Evolutionary conservation across 495 filamentous ascomycete species (phyloP).

Genomic region (Parachaetomium inaequale): DNA sequence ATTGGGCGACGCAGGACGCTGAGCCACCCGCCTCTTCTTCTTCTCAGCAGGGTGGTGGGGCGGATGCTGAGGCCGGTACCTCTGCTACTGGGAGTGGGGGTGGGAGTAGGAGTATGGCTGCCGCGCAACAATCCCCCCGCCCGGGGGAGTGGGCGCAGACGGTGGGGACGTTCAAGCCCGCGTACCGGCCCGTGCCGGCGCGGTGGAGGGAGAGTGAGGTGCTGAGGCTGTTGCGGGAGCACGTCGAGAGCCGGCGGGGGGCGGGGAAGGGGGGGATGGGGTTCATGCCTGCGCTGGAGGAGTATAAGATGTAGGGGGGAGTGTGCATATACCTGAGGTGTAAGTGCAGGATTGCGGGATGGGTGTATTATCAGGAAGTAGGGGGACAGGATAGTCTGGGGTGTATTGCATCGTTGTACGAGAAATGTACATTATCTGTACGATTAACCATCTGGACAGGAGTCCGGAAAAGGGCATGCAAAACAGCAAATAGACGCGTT

Average conservation of each 20-base stretch:
- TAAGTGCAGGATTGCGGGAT: not conserved
- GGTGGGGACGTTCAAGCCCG: conserved; percentile 87
- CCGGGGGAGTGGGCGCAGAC: conserved; percentile 95
- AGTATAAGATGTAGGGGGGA: conserved; percentile 14
- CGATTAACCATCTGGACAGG: not conserved
- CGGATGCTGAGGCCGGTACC: not conserved
- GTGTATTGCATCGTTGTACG: not conserved
- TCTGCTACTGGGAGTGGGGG: not conserved
- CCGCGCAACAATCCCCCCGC: conserved; percentile 21
- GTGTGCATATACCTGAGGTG: not conserved
- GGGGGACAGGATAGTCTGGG: not conserved
- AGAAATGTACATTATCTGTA: not conserved
- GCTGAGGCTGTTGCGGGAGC: conserved; percentile 67
- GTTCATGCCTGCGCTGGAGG: conserved; percentile 45
- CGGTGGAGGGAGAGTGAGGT: conserved; percentile 84
- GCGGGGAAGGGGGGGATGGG: conserved; percentile 41
- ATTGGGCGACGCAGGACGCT: conserved; percentile 89
- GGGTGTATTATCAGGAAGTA: not conserved
- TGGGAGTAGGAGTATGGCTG: not conserved
- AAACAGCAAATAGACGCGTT: not conserved
- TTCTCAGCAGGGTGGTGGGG: not conserved
- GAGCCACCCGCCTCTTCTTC: conserved; percentile 37
- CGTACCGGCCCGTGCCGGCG: conserved; percentile 81
- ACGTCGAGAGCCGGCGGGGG: conserved; percentile 55
- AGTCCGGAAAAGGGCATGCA: not conserved